Evolutionary conservation across 2,329 filamentous ascomycete species (phyloP).

Genomic region (Bipolaris gigantea): DNA sequence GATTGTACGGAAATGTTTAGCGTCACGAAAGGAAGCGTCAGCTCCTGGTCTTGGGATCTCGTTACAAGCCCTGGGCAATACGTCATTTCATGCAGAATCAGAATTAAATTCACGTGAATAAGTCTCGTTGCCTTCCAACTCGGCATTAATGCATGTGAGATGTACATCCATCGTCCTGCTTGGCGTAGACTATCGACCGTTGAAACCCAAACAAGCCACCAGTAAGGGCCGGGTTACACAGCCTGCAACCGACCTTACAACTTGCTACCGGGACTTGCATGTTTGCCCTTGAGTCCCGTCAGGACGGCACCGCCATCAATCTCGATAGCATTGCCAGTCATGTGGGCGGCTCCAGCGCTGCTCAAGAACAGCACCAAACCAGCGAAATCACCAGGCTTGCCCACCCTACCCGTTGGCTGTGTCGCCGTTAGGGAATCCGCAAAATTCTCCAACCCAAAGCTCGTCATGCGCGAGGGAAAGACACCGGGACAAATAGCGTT

Average conservation of each 20-base stretch:
- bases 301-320: slow-evolving; percentile 52
- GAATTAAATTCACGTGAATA: background rate
- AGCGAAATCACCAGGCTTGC: slow-evolving; percentile 53
- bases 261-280: slow-evolving; percentile 27
- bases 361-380: slow-evolving; percentile 51
- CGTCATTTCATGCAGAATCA: background rate
- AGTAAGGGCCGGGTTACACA: too few relatives aligned
- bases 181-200: too few relatives aligned
- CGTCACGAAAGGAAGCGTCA: background rate
- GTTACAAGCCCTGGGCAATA: background rate
- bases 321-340: slow-evolving; percentile 54
- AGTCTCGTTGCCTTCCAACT: background rate
- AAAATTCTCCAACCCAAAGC: slow-evolving; percentile 55
- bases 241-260: slow-evolving; percentile 12
- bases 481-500: slow-evolving; percentile 51
- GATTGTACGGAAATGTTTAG: background rate
- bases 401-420: slow-evolving; percentile 53
- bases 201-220: too few relatives aligned
- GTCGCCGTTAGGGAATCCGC: slow-evolving; percentile 51
- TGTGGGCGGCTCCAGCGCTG: slow-evolving; percentile 44
- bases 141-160: too few relatives aligned
- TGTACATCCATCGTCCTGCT: too few relatives aligned
- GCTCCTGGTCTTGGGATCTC: background rate
- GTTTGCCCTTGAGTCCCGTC: slow-evolving; percentile 48
- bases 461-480: slow-evolving; percentile 59